Evolutionary conservation across 352 stramenopile species (phyloP).

Genomic region (Detonula confervacea): DNA sequence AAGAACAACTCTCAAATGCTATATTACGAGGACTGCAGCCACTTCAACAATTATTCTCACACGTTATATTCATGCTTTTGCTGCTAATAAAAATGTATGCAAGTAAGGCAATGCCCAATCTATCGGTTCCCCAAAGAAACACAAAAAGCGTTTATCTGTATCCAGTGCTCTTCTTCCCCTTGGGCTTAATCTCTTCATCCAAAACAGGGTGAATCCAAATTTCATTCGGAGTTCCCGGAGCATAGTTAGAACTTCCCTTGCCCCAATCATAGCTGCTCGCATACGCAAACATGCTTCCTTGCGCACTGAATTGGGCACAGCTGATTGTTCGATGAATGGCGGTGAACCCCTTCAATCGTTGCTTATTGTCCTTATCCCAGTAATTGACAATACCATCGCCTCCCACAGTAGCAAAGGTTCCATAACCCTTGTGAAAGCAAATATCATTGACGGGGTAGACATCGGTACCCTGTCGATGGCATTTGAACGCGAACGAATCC

Average conservation of each 20-base stretch:
- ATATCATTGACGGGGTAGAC: slow-evolving; percentile 97
- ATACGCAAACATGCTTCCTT: slow-evolving; percentile 95
- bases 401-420: slow-evolving; percentile 96
- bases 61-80: too few relatives aligned
- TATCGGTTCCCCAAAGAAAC: too few relatives aligned
- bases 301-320: slow-evolving; percentile 91
- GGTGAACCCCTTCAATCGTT: slow-evolving; percentile 92
- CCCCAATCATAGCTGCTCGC: slow-evolving; percentile 97
- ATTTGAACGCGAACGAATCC: slow-evolving; percentile 98
- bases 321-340: slow-evolving; percentile 89
- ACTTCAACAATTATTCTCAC: too few relatives aligned
- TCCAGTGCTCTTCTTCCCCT: slow-evolving; percentile 88
- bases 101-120: too few relatives aligned
- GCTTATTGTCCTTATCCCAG: slow-evolving; percentile 98
- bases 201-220: slow-evolving; percentile 92
- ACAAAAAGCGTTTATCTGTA: neutral
- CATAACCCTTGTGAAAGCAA: slow-evolving; percentile 92
- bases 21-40: too few relatives aligned
- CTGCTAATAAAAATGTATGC: too few relatives aligned
- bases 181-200: slow-evolving; percentile 95
- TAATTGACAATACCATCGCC: slow-evolving; percentile 96
- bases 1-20: too few relatives aligned
- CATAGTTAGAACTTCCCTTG: slow-evolving; percentile 91
- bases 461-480: slow-evolving; percentile 90
- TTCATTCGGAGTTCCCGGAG: slow-evolving; percentile 88